A percentile compares a stretch with the other conserved stretches of the same genome.
phyloP scores from a whole-genome alignment of 2,329 filamentous ascomycete genomes.

The Podosphaera xanthii region DNA sequence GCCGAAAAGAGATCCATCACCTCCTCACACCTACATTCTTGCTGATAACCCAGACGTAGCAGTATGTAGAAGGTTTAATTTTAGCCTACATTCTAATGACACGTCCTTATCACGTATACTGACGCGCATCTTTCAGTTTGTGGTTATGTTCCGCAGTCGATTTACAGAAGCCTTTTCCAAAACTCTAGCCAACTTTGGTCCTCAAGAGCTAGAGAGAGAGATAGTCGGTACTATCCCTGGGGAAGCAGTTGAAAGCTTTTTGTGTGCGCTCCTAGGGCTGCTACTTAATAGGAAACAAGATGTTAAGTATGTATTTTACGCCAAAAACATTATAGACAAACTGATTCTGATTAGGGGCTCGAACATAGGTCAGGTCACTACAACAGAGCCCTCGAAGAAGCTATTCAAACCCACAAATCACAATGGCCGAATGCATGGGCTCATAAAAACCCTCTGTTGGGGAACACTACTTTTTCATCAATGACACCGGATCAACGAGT shows the following conservation, averaged over 20 bases:
- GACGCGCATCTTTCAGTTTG: constrained; percentile 41
- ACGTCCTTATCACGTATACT: constrained; percentile 31
- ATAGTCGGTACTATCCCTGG: constrained; percentile 57
- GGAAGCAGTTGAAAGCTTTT: constrained; percentile 63
- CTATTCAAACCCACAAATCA: constrained; percentile 57
- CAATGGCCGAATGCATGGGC: constrained; percentile 83
- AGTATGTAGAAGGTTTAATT: constrained; percentile 34
- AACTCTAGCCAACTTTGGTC: constrained; percentile 71
- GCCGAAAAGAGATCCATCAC: constrained; percentile 65
- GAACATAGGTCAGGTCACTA: constrained; percentile 63
- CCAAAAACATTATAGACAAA: background rate
- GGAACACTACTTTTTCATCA: constrained; percentile 55
- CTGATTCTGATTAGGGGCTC: constrained; percentile 8
- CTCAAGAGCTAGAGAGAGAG: constrained; percentile 82
- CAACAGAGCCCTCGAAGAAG: constrained; percentile 79
- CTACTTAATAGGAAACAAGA: constrained; percentile 95
- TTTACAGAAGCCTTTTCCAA: constrained; percentile 79
- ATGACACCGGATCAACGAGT: constrained; percentile 70
- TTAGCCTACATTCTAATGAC: constrained; percentile 18
- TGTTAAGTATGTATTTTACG: constrained; percentile 46
- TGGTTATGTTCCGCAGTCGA: constrained; percentile 92
- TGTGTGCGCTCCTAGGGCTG: constrained; percentile 73
- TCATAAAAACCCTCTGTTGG: constrained; percentile 59
- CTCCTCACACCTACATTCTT: constrained; percentile 71
- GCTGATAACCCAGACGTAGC: constrained; percentile 84